Base-by-base conservation (phyloP, 1,139 yeast genomes). In the Yamadazyma atmosphaerica region DNA sequence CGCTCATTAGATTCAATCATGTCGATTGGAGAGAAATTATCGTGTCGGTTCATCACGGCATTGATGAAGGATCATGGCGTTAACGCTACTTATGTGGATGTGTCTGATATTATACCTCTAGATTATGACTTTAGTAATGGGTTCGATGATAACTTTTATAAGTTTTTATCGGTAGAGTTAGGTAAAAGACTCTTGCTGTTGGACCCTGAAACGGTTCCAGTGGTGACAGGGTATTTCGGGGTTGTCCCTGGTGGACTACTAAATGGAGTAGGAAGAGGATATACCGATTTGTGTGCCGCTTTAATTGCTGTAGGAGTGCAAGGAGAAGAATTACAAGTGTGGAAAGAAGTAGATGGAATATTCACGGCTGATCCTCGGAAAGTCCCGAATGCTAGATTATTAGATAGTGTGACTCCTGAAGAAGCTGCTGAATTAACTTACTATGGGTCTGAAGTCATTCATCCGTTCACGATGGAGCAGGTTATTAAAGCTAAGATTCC, bases 291-390 rank as follows among this genome's bases (percentile, higher is more conserved):
- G 50, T 92, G 98, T 72, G 98, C 98, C 13, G 98, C 98, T 1
- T 74, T 92, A 56, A 78, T 89, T 31, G 97, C 98, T 0, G 98
- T 92, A 21, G 98, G 97, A 1, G 64, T 85, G 38, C 80, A 76
- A 50, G 98, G 98, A 1, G 95, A 88, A 35, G 98, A 92, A 63
- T 72, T 92, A 41, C 98, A 92, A 66, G 87, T 92, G 35, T 92
- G 98, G 98, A 92, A 92, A 56, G 98, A 92, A 68, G 98, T 92
- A 36, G 98, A 92, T 60, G 98, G 98, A 51, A 92, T 92, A 33
- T 92, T 92, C 68, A 90, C 98, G 0, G 98, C 98, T 2, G 98
- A 92, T 60, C 98, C 98, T 23, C 74, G 98, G 46, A 92, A 92
- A 55, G 98, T 92, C 18, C 86, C 94, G 17, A 81, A 80, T 41